These are phyloP conservation scores for Apocynum venetum DNA, from an alignment of 257 asterid genomes.

Conservation along the genomic window DNA sequence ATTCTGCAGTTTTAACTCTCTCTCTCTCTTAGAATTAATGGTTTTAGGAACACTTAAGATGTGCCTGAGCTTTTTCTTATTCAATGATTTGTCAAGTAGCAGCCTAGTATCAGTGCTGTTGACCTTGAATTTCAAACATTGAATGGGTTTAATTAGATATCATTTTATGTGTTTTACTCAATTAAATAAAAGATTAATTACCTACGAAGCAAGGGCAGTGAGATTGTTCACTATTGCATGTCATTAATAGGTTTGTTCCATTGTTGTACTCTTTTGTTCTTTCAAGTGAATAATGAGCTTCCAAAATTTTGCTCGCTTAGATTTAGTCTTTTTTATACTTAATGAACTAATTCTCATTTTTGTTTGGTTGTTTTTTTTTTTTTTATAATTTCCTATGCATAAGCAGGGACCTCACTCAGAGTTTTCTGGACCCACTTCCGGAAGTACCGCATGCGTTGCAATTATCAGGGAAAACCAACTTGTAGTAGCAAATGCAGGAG, in stretches of 20 bases:
- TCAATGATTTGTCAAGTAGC: not conserved
- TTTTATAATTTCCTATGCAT: slow-evolving; percentile 10
- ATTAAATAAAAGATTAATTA: not conserved
- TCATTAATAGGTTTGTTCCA: not conserved
- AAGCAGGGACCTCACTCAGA: slow-evolving; percentile 94
- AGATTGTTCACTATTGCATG: not conserved
- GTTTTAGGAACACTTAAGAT: not conserved
- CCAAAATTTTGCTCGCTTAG: not conserved
- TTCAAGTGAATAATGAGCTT: not conserved
- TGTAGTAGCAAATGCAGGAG: slow-evolving; percentile 94
- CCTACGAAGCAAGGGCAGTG: not conserved
- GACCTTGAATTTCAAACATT: not conserved
- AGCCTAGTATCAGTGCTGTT: not conserved
- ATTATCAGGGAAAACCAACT: slow-evolving; percentile 73
- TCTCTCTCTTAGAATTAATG: too few species aligned
- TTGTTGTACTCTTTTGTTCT: not conserved
- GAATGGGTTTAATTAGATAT: not conserved
- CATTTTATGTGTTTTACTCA: not conserved
- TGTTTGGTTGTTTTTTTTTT: slow-evolving; percentile 4
- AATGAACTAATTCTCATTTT: not conserved
- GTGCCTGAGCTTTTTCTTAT: not conserved
- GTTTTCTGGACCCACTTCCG: slow-evolving; percentile 94
- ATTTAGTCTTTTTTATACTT: not conserved
- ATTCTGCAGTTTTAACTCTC: not conserved
- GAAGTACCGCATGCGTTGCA: slow-evolving; percentile 95